Conservation (phyloP, 2,329 filamentous ascomycete genomes). For the Gliomastix tumulicola region DNA sequence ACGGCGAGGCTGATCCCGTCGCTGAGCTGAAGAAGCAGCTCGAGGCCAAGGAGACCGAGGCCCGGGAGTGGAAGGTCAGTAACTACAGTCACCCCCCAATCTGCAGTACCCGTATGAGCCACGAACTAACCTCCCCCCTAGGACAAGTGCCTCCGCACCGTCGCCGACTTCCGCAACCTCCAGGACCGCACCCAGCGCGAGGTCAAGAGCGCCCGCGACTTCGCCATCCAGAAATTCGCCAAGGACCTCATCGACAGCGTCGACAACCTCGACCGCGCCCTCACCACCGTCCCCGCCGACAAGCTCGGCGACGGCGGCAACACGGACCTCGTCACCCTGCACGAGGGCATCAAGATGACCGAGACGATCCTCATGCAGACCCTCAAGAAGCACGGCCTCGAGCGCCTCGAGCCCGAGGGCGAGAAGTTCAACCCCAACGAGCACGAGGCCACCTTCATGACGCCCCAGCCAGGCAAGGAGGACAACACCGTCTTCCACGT, state of each 20-base stretch:
- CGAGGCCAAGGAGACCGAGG: slow-evolving; percentile 45
- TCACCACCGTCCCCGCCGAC: slow-evolving; percentile 68
- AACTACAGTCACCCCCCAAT: too few relatives aligned
- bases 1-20: slow-evolving; percentile 24
- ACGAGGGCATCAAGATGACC: slow-evolving; percentile 93
- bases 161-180: slow-evolving; percentile 97
- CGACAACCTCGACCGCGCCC: slow-evolving; percentile 94
- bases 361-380: slow-evolving; percentile 81
- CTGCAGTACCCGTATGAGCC: too few relatives aligned
- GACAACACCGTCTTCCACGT: slow-evolving; percentile 86
- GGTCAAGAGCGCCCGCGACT: slow-evolving; percentile 79
- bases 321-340: slow-evolving; percentile 71
- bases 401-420: slow-evolving; percentile 75
- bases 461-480: slow-evolving; percentile 79
- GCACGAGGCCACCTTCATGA: slow-evolving; percentile 95
- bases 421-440: slow-evolving; percentile 94
- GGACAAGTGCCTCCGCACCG: slow-evolving; percentile 91
- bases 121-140: too few relatives aligned
- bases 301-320: slow-evolving; percentile 53
- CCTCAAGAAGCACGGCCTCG: slow-evolving; percentile 87
- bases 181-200: slow-evolving; percentile 92
- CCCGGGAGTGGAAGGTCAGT: slow-evolving; percentile 76
- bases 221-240: slow-evolving; percentile 92
- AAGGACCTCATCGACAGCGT: slow-evolving; percentile 91
- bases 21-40: slow-evolving; percentile 42